A percentile compares a stretch with the other conserved stretches of the same genome.
These are phyloP conservation scores for Sarocladiaceae sp. DNA, from an alignment of 2,329 filamentous ascomycete species.

Conservation along the genomic window DNA sequence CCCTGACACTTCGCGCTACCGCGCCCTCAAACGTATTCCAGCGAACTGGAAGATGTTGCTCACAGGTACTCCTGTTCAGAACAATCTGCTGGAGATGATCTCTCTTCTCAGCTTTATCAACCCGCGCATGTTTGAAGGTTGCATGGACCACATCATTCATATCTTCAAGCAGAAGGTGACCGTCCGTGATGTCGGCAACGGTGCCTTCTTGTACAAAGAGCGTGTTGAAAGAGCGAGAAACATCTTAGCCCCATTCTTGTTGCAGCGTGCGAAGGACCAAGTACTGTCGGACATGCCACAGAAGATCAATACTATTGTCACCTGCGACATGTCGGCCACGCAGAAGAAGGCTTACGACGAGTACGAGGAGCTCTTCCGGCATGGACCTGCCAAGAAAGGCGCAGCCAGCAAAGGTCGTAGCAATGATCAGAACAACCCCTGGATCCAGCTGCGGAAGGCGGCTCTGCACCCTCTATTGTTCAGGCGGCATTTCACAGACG, in stretches of 20 bases:
- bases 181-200: conserved; percentile 73
- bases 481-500: conserved; percentile 73
- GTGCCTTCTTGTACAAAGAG: conserved; percentile 79
- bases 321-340: conserved; percentile 70
- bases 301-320: conserved; percentile 74
- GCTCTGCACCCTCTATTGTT: conserved; percentile 90
- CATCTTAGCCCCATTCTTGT: conserved; percentile 92
- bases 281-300: conserved; percentile 79
- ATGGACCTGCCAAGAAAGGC: conserved; percentile 51
- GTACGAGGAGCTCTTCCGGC: conserved; percentile 59
- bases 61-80: conserved; percentile 82
- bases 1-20: conserved; percentile 75
- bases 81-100: conserved; percentile 90
- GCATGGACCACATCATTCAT: conserved; percentile 73
- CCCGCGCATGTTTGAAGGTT: conserved; percentile 73
- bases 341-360: conserved; percentile 72
- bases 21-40: conserved; percentile 70
- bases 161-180: conserved; percentile 93
- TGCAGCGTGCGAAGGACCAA: conserved; percentile 90
- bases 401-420: conserved; percentile 37
- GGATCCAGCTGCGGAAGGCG: conserved; percentile 90
- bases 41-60: conserved; percentile 83
- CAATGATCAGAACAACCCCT: conserved; percentile 62
- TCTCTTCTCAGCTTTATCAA: conserved; percentile 93
- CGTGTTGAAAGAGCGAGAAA: conserved; percentile 82